Base-by-base conservation (phyloP, 1,284 basidiomycete genomes). In the Cutaneotrichosporon sp. region DNA sequence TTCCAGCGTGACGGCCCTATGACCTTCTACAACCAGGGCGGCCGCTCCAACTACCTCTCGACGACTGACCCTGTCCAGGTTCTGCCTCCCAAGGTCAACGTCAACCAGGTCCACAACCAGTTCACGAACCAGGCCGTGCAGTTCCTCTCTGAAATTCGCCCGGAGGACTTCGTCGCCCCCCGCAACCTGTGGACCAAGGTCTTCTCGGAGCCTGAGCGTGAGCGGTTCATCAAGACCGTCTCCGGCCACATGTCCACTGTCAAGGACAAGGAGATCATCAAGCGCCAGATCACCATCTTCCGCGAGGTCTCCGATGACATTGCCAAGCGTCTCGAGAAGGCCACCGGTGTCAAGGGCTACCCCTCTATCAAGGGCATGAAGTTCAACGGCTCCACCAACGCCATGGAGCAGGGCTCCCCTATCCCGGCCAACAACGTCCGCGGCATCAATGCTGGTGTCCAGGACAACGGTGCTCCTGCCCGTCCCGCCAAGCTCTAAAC, bases 151-250 rank as follows among this genome's bases (percentile, higher is more conserved):
- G 84, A 84, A 70, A 79, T 92, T 66, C 86, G 84, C 31, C 87
- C 90, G 16, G 50, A 67, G 85, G 91, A 96, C 80, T 96, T 96
- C 67, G 87, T 90, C 76, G 90, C 92, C 68, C 90, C 92, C 7
- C 83, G 90, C 52, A 82, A 79, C 14, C 78, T 96, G 41, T 94
- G 84, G 81, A 68, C 75, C 58, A 84, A 83, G 64, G 90, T 93
- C 22, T 86, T 90, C 78, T 80, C 79, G 57, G 84, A 89, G 54
- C 77, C 77, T 20, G 80, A 81, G 51, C 80, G 82, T 45, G 79
- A 82, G 59, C 83, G 86, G 61, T 85, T 87, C 62, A 81, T 93
- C 62, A 68, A 79, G 68, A 92, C 92, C 68, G 78, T 94, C 52
- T 79, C 85, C 19, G 87, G 79, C 0, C 87, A 91, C 77, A 80